A percentile compares a stretch with the other conserved stretches of the same genome.
phyloP scores from a whole-genome alignment of 768 basidiomycete species.

The Phanerodontia chrysosporium region DNA sequence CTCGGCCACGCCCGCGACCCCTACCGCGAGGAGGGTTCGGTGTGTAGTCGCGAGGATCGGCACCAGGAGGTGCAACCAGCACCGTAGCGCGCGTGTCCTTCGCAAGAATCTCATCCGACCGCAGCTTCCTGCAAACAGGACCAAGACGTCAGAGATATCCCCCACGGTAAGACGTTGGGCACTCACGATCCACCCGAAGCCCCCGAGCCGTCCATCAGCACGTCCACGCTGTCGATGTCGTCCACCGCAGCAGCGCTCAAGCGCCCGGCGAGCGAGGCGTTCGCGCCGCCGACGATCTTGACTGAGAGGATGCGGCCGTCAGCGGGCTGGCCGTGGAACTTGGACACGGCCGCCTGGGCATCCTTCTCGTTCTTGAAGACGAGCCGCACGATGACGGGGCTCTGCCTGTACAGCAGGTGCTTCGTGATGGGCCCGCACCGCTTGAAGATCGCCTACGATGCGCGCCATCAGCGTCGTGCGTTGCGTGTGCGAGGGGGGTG shows the following conservation, averaged over 20 bases:
- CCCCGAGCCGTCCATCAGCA: conserved; percentile 49
- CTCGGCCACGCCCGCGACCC: conserved; percentile 29
- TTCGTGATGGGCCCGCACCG: conserved; percentile 66
- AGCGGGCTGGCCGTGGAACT: conserved; percentile 77
- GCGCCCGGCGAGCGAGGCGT: conserved; percentile 53
- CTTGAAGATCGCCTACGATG: conserved; percentile 65
- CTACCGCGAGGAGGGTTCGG: conserved; percentile 28
- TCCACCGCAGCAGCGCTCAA: conserved; percentile 42
- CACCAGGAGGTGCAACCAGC: conserved; percentile 63
- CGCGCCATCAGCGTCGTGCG: background rate
- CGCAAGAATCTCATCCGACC: conserved; percentile 71
- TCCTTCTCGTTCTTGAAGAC: conserved; percentile 63
- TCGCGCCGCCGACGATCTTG: conserved; percentile 52
- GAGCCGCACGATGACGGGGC: conserved; percentile 55
- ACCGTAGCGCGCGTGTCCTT: conserved; percentile 66
- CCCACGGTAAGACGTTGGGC: background rate
- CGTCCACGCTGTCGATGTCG: conserved; percentile 36
- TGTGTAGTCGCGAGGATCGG: conserved; percentile 49
- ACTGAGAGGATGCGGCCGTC: conserved; percentile 76
- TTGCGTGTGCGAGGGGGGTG: background rate
- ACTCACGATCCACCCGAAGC: conserved; percentile 54
- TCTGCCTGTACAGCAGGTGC: conserved; percentile 25
- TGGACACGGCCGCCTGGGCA: conserved; percentile 63
- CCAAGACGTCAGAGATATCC: background rate
- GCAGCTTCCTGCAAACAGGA: conserved; percentile 61